phyloP scores from a whole-genome alignment of 257 asterid genomes.

The Ehretia macrophylla region DNA sequence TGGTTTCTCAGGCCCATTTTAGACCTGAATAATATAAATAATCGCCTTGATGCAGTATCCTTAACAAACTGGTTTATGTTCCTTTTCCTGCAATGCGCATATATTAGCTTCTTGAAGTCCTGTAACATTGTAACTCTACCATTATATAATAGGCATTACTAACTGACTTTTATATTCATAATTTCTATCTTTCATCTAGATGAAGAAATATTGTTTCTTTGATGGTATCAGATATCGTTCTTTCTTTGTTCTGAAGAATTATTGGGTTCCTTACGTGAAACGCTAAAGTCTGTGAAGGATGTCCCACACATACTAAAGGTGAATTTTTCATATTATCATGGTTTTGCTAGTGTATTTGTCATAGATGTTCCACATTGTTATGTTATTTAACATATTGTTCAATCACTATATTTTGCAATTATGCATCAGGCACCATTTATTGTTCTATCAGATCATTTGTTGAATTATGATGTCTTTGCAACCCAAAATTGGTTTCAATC shows the following conservation, averaged over 20 bases:
- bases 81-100: neutral
- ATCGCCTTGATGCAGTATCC: conserved; percentile 96
- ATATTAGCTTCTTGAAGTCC: neutral
- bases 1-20: conserved; percentile 97
- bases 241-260: conserved; percentile 76
- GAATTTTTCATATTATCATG: conserved; percentile 14
- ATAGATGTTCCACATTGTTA: conserved; percentile 7
- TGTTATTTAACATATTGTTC: too few species aligned
- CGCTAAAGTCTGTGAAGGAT: conserved; percentile 91
- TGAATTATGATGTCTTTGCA: neutral
- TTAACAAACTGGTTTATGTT: conserved; percentile 15
- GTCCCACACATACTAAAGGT: conserved; percentile 89
- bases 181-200: conserved; percentile 1
- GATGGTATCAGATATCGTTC: conserved; percentile 77
- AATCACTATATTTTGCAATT: neutral
- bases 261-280: conserved; percentile 73
- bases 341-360: conserved; percentile 14
- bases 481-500: too few species aligned
- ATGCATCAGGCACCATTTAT: neutral
- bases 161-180: neutral
- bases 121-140: too few species aligned
- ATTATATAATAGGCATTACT: neutral
- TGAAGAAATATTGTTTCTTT: conserved; percentile 21
- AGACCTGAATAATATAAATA: conserved; percentile 76
- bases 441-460: neutral